These are phyloP conservation scores for Geosmithia flava DNA, from an alignment of 2,329 filamentous ascomycete species.

Conservation along the genomic window DNA sequence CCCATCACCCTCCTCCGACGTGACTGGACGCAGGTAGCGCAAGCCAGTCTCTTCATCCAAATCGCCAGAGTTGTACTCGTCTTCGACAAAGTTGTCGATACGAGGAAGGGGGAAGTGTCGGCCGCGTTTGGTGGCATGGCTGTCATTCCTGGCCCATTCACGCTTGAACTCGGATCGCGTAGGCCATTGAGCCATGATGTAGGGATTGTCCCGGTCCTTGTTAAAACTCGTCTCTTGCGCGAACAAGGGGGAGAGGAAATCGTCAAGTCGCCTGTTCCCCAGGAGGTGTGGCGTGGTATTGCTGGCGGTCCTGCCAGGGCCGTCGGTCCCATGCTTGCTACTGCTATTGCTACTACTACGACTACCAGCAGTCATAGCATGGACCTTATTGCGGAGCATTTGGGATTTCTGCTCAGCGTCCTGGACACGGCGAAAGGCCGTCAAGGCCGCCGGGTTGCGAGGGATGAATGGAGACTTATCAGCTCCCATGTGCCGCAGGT, in stretches of 20 bases:
- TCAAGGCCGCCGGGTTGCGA: constrained; percentile 18
- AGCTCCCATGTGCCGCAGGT: constrained; percentile 20
- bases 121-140: constrained; percentile 6
- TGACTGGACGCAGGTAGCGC: not conserved
- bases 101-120: constrained; percentile 20
- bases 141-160: constrained; percentile 6
- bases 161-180: constrained; percentile 21
- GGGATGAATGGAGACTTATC: constrained; percentile 24
- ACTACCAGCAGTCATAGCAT: constrained; percentile 1
- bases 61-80: not conserved
- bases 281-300: constrained; percentile 7
- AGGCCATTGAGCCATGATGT: constrained; percentile 17
- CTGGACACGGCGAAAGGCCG: constrained; percentile 15
- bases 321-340: too few relatives aligned
- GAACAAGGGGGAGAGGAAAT: constrained; percentile 19
- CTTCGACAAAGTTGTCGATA: constrained; percentile 7
- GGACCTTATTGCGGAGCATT: constrained; percentile 12
- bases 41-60: not conserved
- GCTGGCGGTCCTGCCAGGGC: not conserved
- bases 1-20: not conserved
- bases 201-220: constrained; percentile 4
- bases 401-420: constrained; percentile 12
- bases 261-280: constrained; percentile 12
- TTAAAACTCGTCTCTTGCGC: constrained; percentile 19
- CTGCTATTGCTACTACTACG: not conserved